Evolutionary conservation across 441 rosid species (phyloP).

Genomic region (Sinapis alba): DNA sequence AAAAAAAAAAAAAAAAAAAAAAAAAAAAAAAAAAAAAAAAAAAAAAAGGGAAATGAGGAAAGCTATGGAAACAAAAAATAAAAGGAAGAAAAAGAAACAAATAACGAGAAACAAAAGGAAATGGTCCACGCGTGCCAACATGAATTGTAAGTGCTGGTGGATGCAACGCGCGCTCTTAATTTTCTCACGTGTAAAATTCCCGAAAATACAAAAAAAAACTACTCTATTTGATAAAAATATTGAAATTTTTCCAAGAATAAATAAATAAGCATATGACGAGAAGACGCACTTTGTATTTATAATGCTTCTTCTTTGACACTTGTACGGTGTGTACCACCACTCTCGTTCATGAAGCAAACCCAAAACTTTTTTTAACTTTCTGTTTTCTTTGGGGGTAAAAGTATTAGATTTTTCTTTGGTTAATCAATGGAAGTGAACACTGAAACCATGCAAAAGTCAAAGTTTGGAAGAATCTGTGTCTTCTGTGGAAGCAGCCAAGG

Average conservation of each 20-base stretch:
- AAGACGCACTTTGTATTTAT: conserved; percentile 26
- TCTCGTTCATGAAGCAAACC: conserved; percentile 10
- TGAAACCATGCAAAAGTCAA: conserved; percentile 46
- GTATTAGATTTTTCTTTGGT: neutral
- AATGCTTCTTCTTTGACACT: conserved; percentile 33
- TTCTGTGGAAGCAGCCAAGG: conserved; percentile 72
- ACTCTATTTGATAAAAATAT: neutral
- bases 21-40: neutral
- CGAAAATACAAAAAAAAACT: conserved; percentile 4
- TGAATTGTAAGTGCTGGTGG: conserved; percentile 45
- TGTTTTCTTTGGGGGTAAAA: neutral
- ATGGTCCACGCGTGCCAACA: conserved; percentile 72
- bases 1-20: no score
- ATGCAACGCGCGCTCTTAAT: conserved; percentile 55
- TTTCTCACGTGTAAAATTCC: conserved; percentile 57
- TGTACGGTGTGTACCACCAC: conserved; percentile 30
- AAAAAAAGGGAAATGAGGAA: no score
- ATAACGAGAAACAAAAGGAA: conserved; percentile 21
- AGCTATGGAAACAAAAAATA: no score
- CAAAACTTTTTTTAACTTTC: neutral
- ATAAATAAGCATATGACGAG: conserved; percentile 30
- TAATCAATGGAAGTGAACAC: conserved; percentile 52
- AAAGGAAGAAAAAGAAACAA: neutral
- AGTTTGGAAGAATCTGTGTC: conserved; percentile 60
- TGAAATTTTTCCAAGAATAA: neutral